Percentiles rank a stretch among this genome's conserved stretches.
phyloP scores from a whole-genome alignment of 208 protist species.

The Trichomonas gallinae region DNA sequence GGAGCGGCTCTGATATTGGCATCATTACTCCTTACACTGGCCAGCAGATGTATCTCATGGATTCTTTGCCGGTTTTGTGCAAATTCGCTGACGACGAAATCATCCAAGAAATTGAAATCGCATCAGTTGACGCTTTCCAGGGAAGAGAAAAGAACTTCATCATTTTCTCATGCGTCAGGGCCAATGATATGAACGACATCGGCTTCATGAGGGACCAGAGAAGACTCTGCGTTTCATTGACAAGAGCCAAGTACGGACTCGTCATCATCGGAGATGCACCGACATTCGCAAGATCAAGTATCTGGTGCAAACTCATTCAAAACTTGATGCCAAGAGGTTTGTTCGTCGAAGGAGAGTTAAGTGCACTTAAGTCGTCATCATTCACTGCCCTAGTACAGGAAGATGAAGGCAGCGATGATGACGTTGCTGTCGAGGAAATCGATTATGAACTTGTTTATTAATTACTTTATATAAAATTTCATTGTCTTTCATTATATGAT shows the following conservation, averaged over 20 bases:
- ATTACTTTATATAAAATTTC: too few relatives aligned
- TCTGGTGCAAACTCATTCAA: not conserved
- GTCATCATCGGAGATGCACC: slow-evolving; percentile 32
- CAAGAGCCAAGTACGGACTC: slow-evolving; percentile 43
- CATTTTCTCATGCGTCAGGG: slow-evolving; percentile 35
- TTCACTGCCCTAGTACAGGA: not conserved
- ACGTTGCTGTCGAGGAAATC: not conserved
- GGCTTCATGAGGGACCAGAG: slow-evolving; percentile 68
- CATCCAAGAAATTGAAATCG: slow-evolving; percentile 9
- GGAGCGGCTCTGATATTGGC: not conserved
- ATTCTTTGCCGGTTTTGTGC: not conserved
- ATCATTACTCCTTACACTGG: slow-evolving; percentile 7
- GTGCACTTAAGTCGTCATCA: not conserved
- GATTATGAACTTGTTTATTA: not conserved
- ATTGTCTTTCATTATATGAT: too few relatives aligned
- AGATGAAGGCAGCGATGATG: not conserved
- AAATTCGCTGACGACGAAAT: not conserved
- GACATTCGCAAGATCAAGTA: slow-evolving; percentile 11
- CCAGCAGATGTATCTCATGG: not conserved
- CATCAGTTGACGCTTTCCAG: slow-evolving; percentile 41
- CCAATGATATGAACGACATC: slow-evolving; percentile 29
- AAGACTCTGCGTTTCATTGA: slow-evolving; percentile 72
- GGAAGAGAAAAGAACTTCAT: slow-evolving; percentile 41
- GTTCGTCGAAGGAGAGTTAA: not conserved
- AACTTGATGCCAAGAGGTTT: not conserved